Base-by-base conservation (phyloP, 2,329 filamentous ascomycete species). In the Ophiostoma triangulosporum region DNA sequence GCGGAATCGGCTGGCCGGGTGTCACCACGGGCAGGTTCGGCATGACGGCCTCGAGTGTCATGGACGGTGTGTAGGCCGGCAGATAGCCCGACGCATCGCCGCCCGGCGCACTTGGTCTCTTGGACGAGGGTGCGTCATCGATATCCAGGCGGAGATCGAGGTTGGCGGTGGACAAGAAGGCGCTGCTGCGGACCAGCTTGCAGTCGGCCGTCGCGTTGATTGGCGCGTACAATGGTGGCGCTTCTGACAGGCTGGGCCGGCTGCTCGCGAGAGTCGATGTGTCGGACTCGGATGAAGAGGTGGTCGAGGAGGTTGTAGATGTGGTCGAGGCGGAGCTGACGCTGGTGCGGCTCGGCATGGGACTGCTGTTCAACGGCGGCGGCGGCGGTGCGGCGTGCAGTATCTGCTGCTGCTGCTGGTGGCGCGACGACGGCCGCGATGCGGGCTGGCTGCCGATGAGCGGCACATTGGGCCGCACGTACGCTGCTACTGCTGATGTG, bases 1-100 rank as follows among this genome's bases (percentile, higher is more conserved):
- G n/a, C 3, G 36, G 11, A 24, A 51, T 17, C 2, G 6, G 15
- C 22, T 51, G 29, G 22, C 53, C 53, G 6, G 53, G 53, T 3
- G 53, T 48, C 29, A 54, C 22, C 2, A 51, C 17, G 11, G 29
- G 31, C 9, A 29, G 48, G 4, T 36, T 27, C 2, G 48, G 53
- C 29, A 54, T 27, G 22, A 50, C 38, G 17, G 40, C 14, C n/a
- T 54, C 53, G 12, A 54, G 22, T 4, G 22, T 22, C 3, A 54
- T 24, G 27, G 53, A 40, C 8, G 53, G 53, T 1, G 48, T 46
- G 32, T 54, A 54, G 1, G 52, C 43, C 4, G 52, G 52, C 27
- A 51, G 38, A 14, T n/a, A 22, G 52, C n/a, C 38, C 6, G n/a
- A n/a, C 1, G 35, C 35, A 15, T 9, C n/a, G 15, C 20, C 35